Evolutionary conservation across 2,329 filamentous ascomycete species (phyloP), one percentile per base, ranked within the genome.

Genomic region (Neurospora sp.): DNA sequence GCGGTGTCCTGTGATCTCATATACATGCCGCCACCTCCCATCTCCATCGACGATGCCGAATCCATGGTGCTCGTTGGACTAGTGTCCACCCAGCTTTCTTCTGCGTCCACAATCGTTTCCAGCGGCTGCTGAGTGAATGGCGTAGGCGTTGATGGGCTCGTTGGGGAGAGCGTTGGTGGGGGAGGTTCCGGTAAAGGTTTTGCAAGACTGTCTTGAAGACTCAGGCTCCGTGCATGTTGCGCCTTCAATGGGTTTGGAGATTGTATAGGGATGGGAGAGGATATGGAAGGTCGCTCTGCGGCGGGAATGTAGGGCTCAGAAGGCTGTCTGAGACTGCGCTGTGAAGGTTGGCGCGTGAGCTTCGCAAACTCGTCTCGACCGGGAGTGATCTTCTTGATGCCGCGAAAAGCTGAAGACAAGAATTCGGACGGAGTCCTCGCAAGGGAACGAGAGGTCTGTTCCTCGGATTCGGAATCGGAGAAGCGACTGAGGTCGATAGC

Each of bases 101-200:
- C 78, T 15, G 76, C 76, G 37, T 81, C 77, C 46, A 79, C 74
- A 73, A 80, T 80, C 62, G 76, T 79, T 66, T 74, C 78, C 71
- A 79, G 74, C 43, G 70, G 71, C 71, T 72, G 76, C 65, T 74
- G 75, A 69, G 71, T 71, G 66, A 75, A 68, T 17, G 79, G 79
- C 11, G 78, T 78, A n/a, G 79, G 79, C 6, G 78, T 79, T 66
- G 76, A 72, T 6, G 78, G 79, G 69, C 77, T 78, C 68, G 74
- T 74, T 38, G 79, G 79, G 17, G 76, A 82, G 66, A 78, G 78
- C 69, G 75, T 78, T 71, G 73, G 77, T 69, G 74, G 81, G 36
- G 86, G 85, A 33, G 85, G 81, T 71, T 84, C 82, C 41, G 86
- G 86, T 28, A 88, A 77, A 67, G 86, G 86, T 77, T 88, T 88